These are phyloP conservation scores for Gastrolobium bilobum DNA, from an alignment of 306 rosid genomes.

Conservation along the genomic window DNA sequence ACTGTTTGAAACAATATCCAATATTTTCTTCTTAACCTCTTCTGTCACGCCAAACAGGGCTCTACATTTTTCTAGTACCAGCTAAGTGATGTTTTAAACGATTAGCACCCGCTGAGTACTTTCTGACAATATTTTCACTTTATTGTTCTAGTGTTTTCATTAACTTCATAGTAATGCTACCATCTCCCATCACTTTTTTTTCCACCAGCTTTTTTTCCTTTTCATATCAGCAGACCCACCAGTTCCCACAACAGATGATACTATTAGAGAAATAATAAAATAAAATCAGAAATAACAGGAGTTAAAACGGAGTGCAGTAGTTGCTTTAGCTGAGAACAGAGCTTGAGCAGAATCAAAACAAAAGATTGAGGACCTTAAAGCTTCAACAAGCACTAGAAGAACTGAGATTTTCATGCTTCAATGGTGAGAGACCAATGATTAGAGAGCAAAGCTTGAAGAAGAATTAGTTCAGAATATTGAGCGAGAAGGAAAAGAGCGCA, in stretches of 20 bases:
- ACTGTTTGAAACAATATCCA: not conserved
- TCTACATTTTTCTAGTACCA: not conserved
- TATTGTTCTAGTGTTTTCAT: not conserved
- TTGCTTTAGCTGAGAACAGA: not conserved
- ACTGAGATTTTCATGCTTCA: not conserved
- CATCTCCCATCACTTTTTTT: no score
- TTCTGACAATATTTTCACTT: not conserved
- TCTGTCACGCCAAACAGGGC: not conserved
- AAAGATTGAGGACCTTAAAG: not conserved
- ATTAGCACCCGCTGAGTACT: not conserved
- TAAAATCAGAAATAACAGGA: no score
- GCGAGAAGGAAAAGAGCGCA: not conserved
- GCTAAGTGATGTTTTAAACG: not conserved
- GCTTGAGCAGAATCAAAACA: not conserved
- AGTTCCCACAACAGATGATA: no score
- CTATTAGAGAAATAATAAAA: no score
- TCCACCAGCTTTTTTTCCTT: no score
- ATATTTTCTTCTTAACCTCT: not conserved
- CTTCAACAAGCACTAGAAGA: conserved; percentile 11
- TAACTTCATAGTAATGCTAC: no score
- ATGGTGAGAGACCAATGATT: not conserved
- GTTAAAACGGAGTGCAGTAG: no score
- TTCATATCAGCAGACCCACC: no score
- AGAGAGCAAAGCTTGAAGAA: not conserved
- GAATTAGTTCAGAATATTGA: not conserved